These are phyloP conservation scores for Tetraselmis striata DNA, from an alignment of 139 green algal species.

Conservation along the genomic window DNA sequence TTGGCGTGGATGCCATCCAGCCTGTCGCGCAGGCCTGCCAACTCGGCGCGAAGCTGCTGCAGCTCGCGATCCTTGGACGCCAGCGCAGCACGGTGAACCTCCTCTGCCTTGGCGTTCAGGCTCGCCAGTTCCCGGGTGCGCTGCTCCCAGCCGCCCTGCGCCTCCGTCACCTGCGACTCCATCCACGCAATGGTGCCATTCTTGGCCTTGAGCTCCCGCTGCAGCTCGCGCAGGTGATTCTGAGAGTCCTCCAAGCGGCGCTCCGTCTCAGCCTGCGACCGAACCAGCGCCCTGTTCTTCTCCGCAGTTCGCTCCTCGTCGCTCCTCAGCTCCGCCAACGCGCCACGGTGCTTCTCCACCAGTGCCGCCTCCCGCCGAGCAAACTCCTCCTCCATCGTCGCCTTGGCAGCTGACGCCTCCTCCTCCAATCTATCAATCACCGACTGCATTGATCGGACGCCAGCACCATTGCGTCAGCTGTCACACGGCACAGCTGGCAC, in stretches of 20 bases:
- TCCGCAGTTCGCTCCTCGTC: constrained; percentile 6
- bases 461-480: too few relatives aligned
- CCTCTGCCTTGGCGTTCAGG: not conserved
- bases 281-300: not conserved
- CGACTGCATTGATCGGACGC: too few relatives aligned
- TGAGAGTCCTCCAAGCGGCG: not conserved
- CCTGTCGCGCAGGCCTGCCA: not conserved
- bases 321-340: constrained; percentile 2
- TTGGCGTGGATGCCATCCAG: not conserved
- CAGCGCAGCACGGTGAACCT: not conserved
- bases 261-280: not conserved
- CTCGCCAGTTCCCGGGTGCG: not conserved
- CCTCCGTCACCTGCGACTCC: constrained; percentile 20
- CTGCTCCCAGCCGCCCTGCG: not conserved
- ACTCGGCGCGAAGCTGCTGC: not conserved
- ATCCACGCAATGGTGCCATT: constrained; percentile 31
- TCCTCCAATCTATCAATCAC: constrained; percentile 7
- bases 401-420: constrained; percentile 1
- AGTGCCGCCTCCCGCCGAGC: not conserved
- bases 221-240: constrained; percentile 3
- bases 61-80: not conserved
- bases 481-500: too few relatives aligned
- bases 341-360: not conserved
- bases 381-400: constrained; percentile 1
- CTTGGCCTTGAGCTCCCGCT: constrained; percentile 15